phyloP scores from a whole-genome alignment of 352 stramenopile species.

The Plasmopara viticola region DNA sequence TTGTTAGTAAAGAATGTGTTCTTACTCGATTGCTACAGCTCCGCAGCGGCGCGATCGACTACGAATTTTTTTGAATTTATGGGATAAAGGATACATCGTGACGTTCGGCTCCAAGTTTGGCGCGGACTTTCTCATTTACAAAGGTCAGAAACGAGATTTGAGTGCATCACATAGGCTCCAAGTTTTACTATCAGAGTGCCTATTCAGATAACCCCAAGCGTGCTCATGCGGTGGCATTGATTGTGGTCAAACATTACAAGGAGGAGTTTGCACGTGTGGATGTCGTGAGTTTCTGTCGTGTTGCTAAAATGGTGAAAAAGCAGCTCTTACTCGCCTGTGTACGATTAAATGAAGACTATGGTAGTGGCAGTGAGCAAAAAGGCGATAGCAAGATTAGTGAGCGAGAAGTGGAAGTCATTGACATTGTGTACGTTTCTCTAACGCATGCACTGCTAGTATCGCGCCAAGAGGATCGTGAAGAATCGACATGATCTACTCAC shows the following conservation, averaged over 20 bases:
- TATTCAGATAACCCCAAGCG: constrained; percentile 29
- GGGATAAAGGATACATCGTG: constrained; percentile 56
- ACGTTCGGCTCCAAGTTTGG: constrained; percentile 78
- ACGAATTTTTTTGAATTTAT: constrained; percentile 61
- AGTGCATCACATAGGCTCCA: not conserved
- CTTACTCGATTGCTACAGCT: constrained; percentile 17
- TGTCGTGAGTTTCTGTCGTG: constrained; percentile 53
- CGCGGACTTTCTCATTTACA: constrained; percentile 75
- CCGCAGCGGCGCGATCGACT: constrained; percentile 20
- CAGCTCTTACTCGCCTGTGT: constrained; percentile 46
- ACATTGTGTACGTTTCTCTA: constrained; percentile 52
- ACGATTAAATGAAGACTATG: not conserved
- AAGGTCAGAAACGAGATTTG: constrained; percentile 27
- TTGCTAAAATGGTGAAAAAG: constrained; percentile 77
- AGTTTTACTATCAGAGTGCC: not conserved
- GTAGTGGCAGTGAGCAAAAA: not conserved
- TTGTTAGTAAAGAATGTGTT: constrained; percentile 1
- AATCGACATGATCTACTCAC: constrained; percentile 3
- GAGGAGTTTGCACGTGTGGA: constrained; percentile 40
- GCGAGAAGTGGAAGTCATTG: not conserved
- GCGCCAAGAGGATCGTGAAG: constrained; percentile 25
- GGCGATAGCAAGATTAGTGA: not conserved
- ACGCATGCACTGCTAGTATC: constrained; percentile 51
- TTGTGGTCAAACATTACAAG: constrained; percentile 47
- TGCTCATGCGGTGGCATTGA: constrained; percentile 42